These are phyloP conservation scores for Plasmodium falciparum DNA, from an alignment of 169 alveolate genomes.

Conservation along the genomic window DNA sequence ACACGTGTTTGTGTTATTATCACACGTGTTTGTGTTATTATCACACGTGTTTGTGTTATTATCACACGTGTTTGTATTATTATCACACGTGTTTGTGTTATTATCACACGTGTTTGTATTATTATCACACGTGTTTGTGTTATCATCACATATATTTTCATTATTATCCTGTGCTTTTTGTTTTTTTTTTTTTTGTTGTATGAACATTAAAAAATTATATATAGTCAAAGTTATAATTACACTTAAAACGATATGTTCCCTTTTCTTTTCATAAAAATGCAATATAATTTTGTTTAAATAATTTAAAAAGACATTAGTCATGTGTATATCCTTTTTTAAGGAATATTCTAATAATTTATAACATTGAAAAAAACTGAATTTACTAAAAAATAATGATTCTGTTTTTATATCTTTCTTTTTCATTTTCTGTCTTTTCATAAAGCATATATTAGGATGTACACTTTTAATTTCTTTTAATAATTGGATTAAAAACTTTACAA, in stretches of 20 bases:
- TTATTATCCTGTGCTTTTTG: too few species aligned
- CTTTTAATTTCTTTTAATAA: conserved; percentile 7
- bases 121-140: too few species aligned
- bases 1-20: too few species aligned
- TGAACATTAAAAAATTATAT: conserved; percentile 31
- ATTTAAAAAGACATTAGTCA: conserved; percentile 35
- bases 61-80: too few species aligned
- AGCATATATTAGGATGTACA: not conserved
- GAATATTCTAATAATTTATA: conserved; percentile 39
- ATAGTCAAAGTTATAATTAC: conserved; percentile 51
- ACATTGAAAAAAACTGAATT: conserved; percentile 8
- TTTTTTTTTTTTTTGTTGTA: not conserved
- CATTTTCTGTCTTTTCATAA: not conserved
- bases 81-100: too few species aligned
- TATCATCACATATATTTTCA: too few species aligned
- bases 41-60: too few species aligned
- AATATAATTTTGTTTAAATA: conserved; percentile 48
- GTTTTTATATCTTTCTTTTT: not conserved
- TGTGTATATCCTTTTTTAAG: conserved; percentile 15
- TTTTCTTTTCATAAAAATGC: conserved; percentile 56
- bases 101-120: too few species aligned
- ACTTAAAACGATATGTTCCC: conserved; percentile 57
- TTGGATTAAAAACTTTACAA: conserved; percentile 25
- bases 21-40: too few species aligned
- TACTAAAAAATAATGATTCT: too few species aligned